Base-by-base conservation (phyloP, 805 yeast genomes). In the Hanseniaspora taiwanica region DNA sequence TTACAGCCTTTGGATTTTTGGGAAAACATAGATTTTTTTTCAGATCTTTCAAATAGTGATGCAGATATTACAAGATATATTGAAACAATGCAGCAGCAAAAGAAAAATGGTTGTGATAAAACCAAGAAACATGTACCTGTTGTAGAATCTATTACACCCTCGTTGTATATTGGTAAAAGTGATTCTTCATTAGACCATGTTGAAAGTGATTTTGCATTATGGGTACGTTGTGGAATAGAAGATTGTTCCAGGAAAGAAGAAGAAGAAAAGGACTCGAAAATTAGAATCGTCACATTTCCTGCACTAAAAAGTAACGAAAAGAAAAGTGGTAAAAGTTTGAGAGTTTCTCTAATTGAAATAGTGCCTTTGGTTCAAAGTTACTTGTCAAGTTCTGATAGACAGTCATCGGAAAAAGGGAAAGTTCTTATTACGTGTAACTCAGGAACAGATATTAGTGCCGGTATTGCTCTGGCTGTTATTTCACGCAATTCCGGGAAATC, bases 371-470 rank as follows among this genome's bases (percentile, higher is more conserved):
- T 29, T 32, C 58, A 13, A 48, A 55, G 27, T 12, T 51, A 1
- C 40, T 36, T 2, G 4, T n/a, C 4, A 10, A 34, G 19, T 6
- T 38, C 18, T 17, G 10, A 18, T 4, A 17, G 34, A n/a, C 6
- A 36, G 1, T 40, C 44, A 1, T 21, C 37, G 2, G 23, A 37
- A 1, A 41, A 39, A 1, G 43, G 44, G 19, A 58, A 59, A 4
- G 48, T 68, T 1, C 43, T 76, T 18, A 53, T 85, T 0, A 52
- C 78, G 2, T 79, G 89, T 49, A 79, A 75, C 19, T 59, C 71
- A 0, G 87, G 84, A 0, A 63, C 66, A 3, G 94, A 85, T 51
- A 52, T 83, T 33, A 70, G 86, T 1, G 67, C 74, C 2, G 84
- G 81, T 0, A 67, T 80, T 0, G 64, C 72, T 0, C 56, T 84